Evolutionary conservation across 371 early-diverging fungal genomes (phyloP), one percentile per base, ranked within the genome.

Genomic region (Mortierella sp.): DNA sequence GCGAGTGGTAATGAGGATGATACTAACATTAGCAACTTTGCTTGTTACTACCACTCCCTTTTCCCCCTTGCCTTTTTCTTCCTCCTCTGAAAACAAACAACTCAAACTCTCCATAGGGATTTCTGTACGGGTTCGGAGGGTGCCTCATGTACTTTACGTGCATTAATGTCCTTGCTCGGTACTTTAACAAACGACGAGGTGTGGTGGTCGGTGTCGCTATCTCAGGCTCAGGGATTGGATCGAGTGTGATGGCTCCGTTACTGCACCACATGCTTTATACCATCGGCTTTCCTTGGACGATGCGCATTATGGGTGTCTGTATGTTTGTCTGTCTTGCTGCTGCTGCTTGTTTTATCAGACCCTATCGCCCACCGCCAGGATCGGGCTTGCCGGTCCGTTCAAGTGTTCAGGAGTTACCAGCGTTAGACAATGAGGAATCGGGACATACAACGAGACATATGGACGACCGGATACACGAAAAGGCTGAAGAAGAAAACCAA

Each of bases 111-210:
- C 41, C 8, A 19, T 40, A 77, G 77, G 73, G 74, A 11, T n/a
- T 79, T 7, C 31, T 79, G 2, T 73, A 40, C 26, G 79, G 79
- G 7, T 26, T 65, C 14, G 79, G 79, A 1, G 48, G 74, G 9
- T 53, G 74, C 29, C 41, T 70, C n/a, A 14, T 67, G 26, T 79
- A 79, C 37, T 79, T 73, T 22, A 73, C 74, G 2, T 68, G 74
- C 3, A 65, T 73, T 19, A 65, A 47, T 2, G 66, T 79, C n/a
- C 66, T 79, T 0, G 70, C 79, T 0, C 70, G 73, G 3, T 79
- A 79, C 67, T 79, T 79, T 48, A 16, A 55, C 61, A 69, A 65
- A 44, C 43, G 55, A 22, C 73, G 78, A 0, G 70, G 65, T 1
- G 37, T 77, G 8, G 68, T 64, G 4, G 65, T 64, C 2, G 72